A percentile compares a stretch with the other conserved stretches of the same genome.
Conservation (phyloP, 805 yeast species). For the Candida peoriensis region DNA sequence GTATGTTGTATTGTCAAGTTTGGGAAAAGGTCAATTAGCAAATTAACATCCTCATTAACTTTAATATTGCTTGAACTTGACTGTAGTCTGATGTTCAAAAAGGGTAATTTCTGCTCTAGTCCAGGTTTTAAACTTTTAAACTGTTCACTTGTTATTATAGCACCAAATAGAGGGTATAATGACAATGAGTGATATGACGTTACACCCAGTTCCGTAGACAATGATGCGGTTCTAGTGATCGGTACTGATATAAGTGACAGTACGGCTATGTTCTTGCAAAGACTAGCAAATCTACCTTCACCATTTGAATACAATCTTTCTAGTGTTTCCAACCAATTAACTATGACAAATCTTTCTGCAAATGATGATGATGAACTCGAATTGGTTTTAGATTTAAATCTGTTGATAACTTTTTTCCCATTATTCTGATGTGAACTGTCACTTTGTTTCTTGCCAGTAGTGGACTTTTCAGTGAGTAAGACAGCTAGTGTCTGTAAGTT, state of each 20-base stretch:
- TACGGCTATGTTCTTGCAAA: conserved; percentile 44
- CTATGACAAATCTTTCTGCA: conserved; percentile 49
- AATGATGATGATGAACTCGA: conserved; percentile 34
- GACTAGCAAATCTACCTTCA: conserved; percentile 58
- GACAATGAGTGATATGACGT: conserved; percentile 36
- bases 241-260: conserved; percentile 37
- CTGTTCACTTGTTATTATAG: conserved; percentile 44
- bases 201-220: conserved; percentile 42
- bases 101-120: conserved; percentile 44
- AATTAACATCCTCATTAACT: conserved; percentile 33
- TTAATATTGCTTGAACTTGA: conserved; percentile 8
- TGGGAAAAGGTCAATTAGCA: conserved; percentile 61
- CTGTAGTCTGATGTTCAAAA: conserved; percentile 29
- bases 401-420: background rate
- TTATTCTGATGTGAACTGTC: background rate
- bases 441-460: background rate
- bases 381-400: background rate
- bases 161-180: conserved; percentile 49
- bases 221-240: conserved; percentile 22
- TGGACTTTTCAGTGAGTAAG: conserved; percentile 8
- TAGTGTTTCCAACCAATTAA: conserved; percentile 53
- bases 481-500: conserved; percentile 16
- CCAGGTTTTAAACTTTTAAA: conserved; percentile 47
- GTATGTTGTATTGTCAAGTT: conserved; percentile 44
- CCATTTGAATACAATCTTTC: conserved; percentile 83